A percentile compares a stretch with the other conserved stretches of the same genome.
These are phyloP conservation scores for Linnemannia schmuckeri DNA, from an alignment of 192 early-diverging fungal genomes.

Conservation along the genomic window DNA sequence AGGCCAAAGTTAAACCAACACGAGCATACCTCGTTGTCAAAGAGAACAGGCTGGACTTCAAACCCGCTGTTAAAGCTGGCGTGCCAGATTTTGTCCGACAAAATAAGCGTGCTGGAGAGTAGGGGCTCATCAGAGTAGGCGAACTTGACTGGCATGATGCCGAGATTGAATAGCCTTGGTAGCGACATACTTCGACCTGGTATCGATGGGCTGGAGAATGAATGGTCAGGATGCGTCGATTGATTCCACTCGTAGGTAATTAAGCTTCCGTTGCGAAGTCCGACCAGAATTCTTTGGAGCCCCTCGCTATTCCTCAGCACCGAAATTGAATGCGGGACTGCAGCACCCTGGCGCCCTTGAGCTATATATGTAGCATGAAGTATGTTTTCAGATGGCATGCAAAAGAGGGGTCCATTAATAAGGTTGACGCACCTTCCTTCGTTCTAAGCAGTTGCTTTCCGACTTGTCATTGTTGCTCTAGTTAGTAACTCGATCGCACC, in stretches of 20 bases:
- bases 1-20: background rate
- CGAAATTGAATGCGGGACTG: slow-evolving; percentile 40
- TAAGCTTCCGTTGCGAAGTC: slow-evolving; percentile 42
- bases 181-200: background rate
- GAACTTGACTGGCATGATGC: slow-evolving; percentile 34
- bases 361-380: background rate
- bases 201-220: background rate
- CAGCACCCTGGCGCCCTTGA: slow-evolving; percentile 21
- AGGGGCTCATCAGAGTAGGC: background rate
- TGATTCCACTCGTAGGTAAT: slow-evolving; percentile 31
- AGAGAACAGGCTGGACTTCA: slow-evolving; percentile 32
- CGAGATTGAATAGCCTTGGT: slow-evolving; percentile 34
- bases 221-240: too few species aligned
- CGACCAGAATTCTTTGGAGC: slow-evolving; percentile 24
- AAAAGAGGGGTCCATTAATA: background rate
- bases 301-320: slow-evolving; percentile 5
- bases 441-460: background rate
- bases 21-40: slow-evolving; percentile 36
- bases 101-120: slow-evolving; percentile 6
- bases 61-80: slow-evolving; percentile 3
- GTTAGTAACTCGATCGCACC: background rate
- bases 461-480: background rate
- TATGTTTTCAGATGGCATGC: background rate
- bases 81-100: slow-evolving; percentile 44
- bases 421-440: background rate